Percentiles rank a stretch among this genome's conserved stretches.
These are phyloP conservation scores for Fusarium sterilihyphosum DNA, from an alignment of 2,329 filamentous ascomycete species.

Conservation along the genomic window DNA sequence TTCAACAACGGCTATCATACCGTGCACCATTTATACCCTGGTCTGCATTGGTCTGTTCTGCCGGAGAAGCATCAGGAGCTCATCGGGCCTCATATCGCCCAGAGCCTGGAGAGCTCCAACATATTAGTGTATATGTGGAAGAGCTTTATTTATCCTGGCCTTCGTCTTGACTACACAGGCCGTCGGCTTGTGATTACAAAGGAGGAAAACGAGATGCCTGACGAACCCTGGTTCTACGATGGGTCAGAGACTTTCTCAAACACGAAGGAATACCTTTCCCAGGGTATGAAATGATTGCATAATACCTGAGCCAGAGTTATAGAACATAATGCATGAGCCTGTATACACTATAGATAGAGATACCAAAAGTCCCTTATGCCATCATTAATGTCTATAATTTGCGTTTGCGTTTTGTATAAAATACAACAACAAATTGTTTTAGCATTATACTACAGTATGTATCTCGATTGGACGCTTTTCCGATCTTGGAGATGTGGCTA, in stretches of 20 bases:
- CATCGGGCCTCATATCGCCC: background rate
- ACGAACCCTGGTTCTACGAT: conserved; percentile 14
- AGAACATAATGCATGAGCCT: background rate
- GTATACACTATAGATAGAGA: background rate
- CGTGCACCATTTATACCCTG: conserved; percentile 15
- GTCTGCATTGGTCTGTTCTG: conserved; percentile 9
- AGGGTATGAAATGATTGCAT: conserved; percentile 8
- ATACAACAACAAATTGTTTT: too few species aligned
- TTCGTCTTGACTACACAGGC: conserved; percentile 16
- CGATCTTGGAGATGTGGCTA: background rate
- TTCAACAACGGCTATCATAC: conserved; percentile 24
- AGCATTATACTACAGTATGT: too few species aligned
- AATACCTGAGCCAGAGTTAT: background rate
- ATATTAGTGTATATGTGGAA: conserved; percentile 16
- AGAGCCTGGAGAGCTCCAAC: background rate
- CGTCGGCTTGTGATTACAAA: background rate
- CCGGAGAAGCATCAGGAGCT: conserved; percentile 13
- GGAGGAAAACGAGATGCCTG: conserved; percentile 19
- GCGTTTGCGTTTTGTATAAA: too few species aligned
- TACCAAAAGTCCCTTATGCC: background rate
- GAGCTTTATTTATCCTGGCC: conserved; percentile 3
- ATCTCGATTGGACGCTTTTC: background rate
- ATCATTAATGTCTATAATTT: too few species aligned
- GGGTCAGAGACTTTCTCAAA: conserved; percentile 1
- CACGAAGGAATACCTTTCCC: conserved; percentile 13